These are phyloP conservation scores for Umbelopsis isabellina DNA, from an alignment of 192 early-diverging fungal species.

Conservation along the genomic window DNA sequence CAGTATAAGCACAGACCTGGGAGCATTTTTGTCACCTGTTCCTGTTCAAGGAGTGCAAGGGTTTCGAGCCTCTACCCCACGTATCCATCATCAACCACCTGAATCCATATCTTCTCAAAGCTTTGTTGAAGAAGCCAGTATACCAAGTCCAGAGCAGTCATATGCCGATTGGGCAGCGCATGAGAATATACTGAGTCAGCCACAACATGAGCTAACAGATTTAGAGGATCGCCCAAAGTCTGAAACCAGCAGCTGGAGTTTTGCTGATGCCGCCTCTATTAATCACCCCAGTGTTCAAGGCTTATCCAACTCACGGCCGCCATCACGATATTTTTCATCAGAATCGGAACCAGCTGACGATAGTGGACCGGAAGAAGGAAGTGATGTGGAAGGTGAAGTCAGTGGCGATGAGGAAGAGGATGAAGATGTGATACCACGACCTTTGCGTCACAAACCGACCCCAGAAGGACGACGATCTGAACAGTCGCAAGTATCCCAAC, in stretches of 20 bases:
- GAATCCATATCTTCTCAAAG: slow-evolving; percentile 7
- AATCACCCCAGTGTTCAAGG: slow-evolving; percentile 14
- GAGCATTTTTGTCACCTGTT: slow-evolving; percentile 9
- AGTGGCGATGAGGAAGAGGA: neutral
- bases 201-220: neutral
- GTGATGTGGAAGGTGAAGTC: neutral
- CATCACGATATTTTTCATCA: slow-evolving; percentile 17
- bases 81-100: neutral
- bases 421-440: neutral
- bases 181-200: neutral
- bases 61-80: slow-evolving; percentile 5
- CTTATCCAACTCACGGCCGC: slow-evolving; percentile 4
- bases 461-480: neutral
- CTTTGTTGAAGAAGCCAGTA: neutral
- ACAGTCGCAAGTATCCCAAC: neutral
- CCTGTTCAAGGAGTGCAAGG: slow-evolving; percentile 4
- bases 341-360: neutral
- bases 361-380: neutral
- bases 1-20: slow-evolving; percentile 6
- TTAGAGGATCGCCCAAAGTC: neutral
- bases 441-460: neutral
- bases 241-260: slow-evolving; percentile 12
- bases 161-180: slow-evolving; percentile 8
- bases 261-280: slow-evolving; percentile 2
- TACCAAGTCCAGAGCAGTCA: slow-evolving; percentile 10